Evolutionary conservation across 1,139 yeast genomes (phyloP), one percentile per base, ranked within the genome.

Genomic region (Protomyces arabidopsidicola): DNA sequence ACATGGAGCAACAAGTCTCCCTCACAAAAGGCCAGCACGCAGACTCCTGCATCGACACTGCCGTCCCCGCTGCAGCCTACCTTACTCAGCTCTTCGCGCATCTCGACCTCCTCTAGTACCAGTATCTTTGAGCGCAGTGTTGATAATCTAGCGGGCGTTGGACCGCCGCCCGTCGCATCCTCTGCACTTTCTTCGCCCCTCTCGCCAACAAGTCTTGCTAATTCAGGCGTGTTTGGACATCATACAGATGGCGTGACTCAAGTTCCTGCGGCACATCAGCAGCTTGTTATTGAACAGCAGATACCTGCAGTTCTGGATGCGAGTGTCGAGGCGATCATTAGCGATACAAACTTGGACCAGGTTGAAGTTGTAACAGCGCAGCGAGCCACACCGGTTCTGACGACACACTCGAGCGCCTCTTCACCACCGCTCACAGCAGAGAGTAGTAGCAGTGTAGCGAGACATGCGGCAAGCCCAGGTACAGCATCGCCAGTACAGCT

Each of bases 241-340:
- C 27, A 45, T 14, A n/a, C 27, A 12, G 51, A 22, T 3, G 51
- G 22, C 27, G 31, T 24, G 27, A 14, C 42, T 5, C 48, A 42
- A 18, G 62, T 58, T 3, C 52, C 53, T n/a, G 51, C 62, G 16
- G 53, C 56, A 14, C 62, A 58, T 34, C 42, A 48, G 16, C 62
- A 58, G 34, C 52, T 57, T 48, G 55, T 63, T 31, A 53, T 63
- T 12, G 65, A 63, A 20, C 56, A 63, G 34, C 63, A 63, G 36
- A 55, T 63, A 12, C 65, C 65, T 5, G 50, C 65, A 14, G 65
- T 63, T n/a, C 50, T 63, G 22, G 65, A 63, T 35, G 65, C 65
- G 18, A 63, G 65, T 24, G 62, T 63, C 53, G 65, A 63, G 18
- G 62, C 62, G 39, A 58, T 63, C 24, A 52, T 56, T 18, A 60